phyloP scores from a whole-genome alignment of 306 rosid species.

The Dalbergia cultrata region DNA sequence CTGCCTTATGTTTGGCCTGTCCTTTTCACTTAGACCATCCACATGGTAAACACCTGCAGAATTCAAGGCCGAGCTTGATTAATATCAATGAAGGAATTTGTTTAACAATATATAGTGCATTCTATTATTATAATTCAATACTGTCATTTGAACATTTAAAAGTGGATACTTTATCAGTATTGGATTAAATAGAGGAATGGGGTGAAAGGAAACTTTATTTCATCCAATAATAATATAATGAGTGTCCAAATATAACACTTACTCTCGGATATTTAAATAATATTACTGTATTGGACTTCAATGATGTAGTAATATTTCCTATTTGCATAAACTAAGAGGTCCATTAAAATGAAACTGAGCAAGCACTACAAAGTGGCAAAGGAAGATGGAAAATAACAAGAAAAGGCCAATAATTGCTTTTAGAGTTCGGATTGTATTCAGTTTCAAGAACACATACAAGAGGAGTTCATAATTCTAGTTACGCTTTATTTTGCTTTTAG shows the following conservation, averaged over 20 bases:
- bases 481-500: slow-evolving; percentile 39
- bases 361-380: neutral
- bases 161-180: too few species aligned
- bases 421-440: slow-evolving; percentile 17
- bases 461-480: neutral
- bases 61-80: slow-evolving; percentile 39
- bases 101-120: slow-evolving; percentile 20
- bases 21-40: slow-evolving; percentile 64
- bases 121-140: neutral
- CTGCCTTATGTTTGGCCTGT: slow-evolving; percentile 71
- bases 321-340: slow-evolving; percentile 6
- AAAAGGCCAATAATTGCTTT: neutral
- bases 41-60: slow-evolving; percentile 79
- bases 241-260: too few species aligned
- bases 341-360: slow-evolving; percentile 1
- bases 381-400: slow-evolving; percentile 18
- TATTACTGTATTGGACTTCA: slow-evolving; percentile 1
- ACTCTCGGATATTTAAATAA: too few species aligned
- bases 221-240: too few species aligned
- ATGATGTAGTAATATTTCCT: slow-evolving; percentile 10
- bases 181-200: too few species aligned
- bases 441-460: neutral
- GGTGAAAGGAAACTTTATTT: too few species aligned
- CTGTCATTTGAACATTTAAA: too few species aligned
- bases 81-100: neutral